Base-by-base conservation (phyloP, 768 basidiomycete genomes). In the Mycena venus region DNA sequence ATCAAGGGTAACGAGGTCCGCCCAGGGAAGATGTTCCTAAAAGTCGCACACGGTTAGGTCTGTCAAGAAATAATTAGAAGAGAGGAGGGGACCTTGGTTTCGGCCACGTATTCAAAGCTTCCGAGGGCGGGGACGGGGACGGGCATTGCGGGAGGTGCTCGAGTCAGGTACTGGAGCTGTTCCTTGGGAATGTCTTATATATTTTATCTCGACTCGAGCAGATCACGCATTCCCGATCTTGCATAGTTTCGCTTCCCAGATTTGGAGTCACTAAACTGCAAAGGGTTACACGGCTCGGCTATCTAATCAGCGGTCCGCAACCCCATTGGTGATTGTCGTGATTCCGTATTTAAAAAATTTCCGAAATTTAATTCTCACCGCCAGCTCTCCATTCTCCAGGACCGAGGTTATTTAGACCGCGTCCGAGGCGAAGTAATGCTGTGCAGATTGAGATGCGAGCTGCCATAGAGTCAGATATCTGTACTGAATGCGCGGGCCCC, bases 21-120 rank as follows among this genome's bases (percentile, higher is more conserved):
- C 88, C 88, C 88, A 90, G 42, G 85, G 83, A 58, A 90, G 85
- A 51, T 87, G 78, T 78, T 87, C 89, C 84, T 88, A 47, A 19
- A 38, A 19, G n/a, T 19, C 29, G 21, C 5, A 23, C 36, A 38
- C 23, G 29, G 53, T 25, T 25, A 76, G n/a, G 80, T 79, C 12
- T 44, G 42, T 29, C 19, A 49, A 47, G 23, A 19, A 27, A 19
- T n/a, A 19, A 4, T 29, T 42, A 7, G 10, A 27, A 5, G 31
- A 64, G 19, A 34, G 29, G 47, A 7, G 51, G 71, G 14, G 34
- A 80, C 83, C 81, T 85, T 84, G 10, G 84, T 85, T 77, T 85
- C 83, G 15, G 77, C 79, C 65, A 85, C 84, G 68, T 81, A 84
- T 68, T 82, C 72, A 77, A 78, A 85, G 56, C 81, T 80, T 29